Evolutionary conservation across 176 grass and related monocot species (phyloP), one percentile per base, ranked within the genome.

Genomic region (Bromus sterilis): DNA sequence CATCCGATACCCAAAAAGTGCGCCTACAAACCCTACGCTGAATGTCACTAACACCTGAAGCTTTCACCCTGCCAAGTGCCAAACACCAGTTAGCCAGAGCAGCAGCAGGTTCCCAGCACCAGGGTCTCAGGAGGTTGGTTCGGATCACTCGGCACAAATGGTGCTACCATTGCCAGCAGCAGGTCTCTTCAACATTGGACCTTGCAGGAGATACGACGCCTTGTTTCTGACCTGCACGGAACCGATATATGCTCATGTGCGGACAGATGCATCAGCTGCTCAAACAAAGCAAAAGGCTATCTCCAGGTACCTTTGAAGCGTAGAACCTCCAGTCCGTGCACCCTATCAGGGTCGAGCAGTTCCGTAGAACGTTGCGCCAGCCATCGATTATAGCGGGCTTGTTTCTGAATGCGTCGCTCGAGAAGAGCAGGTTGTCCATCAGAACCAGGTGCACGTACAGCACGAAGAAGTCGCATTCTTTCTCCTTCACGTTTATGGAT

Each of bases 131-230:
- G 24, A 35, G 42, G 53, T 18, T 63, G 57, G 53, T 44, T 63
- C 26, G 12, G 5, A 18, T 63, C 11, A 81, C 78, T 37, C 5
- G 12, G 35, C 26, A 64, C 26, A 62, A 59, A 28, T 16, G n/a
- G n/a, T n/a, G 11, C 28, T 76, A 71, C 15, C 41, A 56, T 15
- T 11, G 10, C 75, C 76, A 89, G 70, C 57, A 53, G 77, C 61
- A 57, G 60, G 31, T 82, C 60, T 85, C 83, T 71, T 90, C 3
- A 68, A 55, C 11, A 74, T 76, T 31, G 80, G 79, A 46, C 85
- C 84, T 81, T 98, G 95, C 55, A 98, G 84, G 78, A 93, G 84
- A 72, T 98, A 95, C 1, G 92, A 93, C 76, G 92, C 95, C 84
- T 89, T 98, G 72, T 91, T 91, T 4, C 95, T 75, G n/a, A 89